Conservation (phyloP, 495 filamentous ascomycete genomes). For the Aspergillus saccharolyticus region DNA sequence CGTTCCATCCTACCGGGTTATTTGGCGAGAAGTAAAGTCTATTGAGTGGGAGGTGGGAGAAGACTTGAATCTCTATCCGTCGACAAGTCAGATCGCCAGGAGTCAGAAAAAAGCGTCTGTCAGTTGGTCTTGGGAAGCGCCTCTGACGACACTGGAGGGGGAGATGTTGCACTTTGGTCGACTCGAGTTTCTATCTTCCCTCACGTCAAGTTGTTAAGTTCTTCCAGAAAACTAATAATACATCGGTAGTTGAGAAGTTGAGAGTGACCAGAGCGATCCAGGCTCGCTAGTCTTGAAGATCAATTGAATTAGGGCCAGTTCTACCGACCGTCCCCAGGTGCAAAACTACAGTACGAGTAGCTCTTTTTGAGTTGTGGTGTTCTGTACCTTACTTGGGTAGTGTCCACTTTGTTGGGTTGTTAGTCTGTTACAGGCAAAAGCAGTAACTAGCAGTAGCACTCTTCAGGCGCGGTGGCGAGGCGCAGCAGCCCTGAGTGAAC, state of each 20-base stretch:
- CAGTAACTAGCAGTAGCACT: background rate
- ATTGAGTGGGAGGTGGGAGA: slow-evolving; percentile 1
- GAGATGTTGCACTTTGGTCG: slow-evolving; percentile 2
- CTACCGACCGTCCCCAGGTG: no score
- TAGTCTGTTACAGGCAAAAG: background rate
- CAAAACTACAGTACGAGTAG: no score
- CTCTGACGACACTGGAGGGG: slow-evolving; percentile 7
- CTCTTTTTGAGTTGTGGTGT: background rate
- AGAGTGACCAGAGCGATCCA: background rate
- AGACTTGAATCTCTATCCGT: background rate
- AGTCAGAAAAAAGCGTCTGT: background rate
- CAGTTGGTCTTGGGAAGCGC: background rate
- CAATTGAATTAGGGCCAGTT: background rate
- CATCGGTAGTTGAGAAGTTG: no score
- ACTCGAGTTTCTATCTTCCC: background rate
- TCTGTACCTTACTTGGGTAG: background rate
- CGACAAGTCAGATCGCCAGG: background rate
- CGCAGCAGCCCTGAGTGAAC: background rate
- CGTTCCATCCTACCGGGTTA: background rate
- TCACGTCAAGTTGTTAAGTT: background rate
- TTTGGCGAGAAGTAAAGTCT: background rate
- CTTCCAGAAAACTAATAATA: background rate
- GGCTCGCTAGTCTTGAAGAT: background rate
- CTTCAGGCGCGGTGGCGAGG: background rate
- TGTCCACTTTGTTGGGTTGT: background rate